Conservation (phyloP, 352 stramenopile genomes). For the Globisporangium orthogonon region DNA sequence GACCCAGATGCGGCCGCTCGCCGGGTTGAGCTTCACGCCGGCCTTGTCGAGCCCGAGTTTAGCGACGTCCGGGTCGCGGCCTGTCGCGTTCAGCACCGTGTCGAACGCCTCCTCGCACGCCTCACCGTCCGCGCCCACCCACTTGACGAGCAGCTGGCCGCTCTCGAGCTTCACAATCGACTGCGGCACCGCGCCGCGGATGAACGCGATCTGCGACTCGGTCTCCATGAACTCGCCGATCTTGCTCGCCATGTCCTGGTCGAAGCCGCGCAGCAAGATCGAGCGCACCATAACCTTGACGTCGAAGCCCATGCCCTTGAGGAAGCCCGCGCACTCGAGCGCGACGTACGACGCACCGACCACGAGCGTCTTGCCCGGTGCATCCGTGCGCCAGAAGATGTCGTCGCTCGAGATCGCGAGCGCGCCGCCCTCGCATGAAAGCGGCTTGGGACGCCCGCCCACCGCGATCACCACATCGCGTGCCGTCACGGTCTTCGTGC, state of each 20-base stretch:
- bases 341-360: constrained; percentile 97
- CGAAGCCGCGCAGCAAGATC: constrained; percentile 96
- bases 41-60: constrained; percentile 87
- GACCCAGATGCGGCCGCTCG: constrained; percentile 89
- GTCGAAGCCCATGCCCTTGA: constrained; percentile 94
- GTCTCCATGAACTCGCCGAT: constrained; percentile 93
- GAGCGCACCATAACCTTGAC: constrained; percentile 96
- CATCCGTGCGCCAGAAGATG: constrained; percentile 78
- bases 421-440: constrained; percentile 90
- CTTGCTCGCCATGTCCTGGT: constrained; percentile 94
- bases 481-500: constrained; percentile 88
- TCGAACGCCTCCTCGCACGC: constrained; percentile 90
- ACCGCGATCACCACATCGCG: constrained; percentile 94
- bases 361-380: constrained; percentile 95
- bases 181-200: constrained; percentile 83
- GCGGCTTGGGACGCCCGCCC: constrained; percentile 87
- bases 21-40: constrained; percentile 85
- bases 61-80: constrained; percentile 89
- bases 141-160: constrained; percentile 78
- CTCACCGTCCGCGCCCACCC: constrained; percentile 49
- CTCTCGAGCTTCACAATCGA: constrained; percentile 90
- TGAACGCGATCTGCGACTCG: constrained; percentile 90
- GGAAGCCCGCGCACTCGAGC: constrained; percentile 97
- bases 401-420: constrained; percentile 91
- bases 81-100: constrained; percentile 94